Percentiles rank a stretch among this genome's conserved stretches.
Evolutionary conservation across 345 rosid genomes (phyloP).

Genomic region (Carallia pectinifolia): DNA sequence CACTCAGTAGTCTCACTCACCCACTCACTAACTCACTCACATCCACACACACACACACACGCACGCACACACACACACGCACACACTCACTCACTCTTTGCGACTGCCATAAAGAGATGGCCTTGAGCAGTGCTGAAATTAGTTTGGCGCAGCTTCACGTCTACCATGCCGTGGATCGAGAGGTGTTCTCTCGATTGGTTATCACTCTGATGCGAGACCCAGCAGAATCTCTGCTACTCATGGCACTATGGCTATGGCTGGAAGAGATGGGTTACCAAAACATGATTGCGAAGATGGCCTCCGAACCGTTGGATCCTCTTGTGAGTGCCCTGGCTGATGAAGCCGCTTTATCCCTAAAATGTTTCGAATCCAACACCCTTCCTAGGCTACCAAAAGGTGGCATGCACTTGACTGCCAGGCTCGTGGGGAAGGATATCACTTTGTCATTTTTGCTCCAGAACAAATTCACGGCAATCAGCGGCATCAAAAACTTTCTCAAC

Average conservation of each 20-base stretch:
- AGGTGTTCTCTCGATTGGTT: slow-evolving; percentile 38
- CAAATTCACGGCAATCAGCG: slow-evolving; percentile 35
- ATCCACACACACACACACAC: too few relatives aligned
- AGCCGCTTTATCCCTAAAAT: slow-evolving; percentile 23
- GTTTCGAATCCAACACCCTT: slow-evolving; percentile 17
- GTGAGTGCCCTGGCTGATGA: slow-evolving; percentile 36
- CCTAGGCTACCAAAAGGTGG: neutral
- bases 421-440: slow-evolving; percentile 25
- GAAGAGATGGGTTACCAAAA: slow-evolving; percentile 43
- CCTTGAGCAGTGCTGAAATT: slow-evolving; percentile 24
- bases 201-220: slow-evolving; percentile 27
- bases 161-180: slow-evolving; percentile 41
- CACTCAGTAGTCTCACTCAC: too few relatives aligned
- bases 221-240: slow-evolving; percentile 34
- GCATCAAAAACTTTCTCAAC: slow-evolving; percentile 41
- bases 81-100: neutral
- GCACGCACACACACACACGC: too few relatives aligned
- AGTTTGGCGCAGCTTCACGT: slow-evolving; percentile 25
- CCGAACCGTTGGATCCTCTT: slow-evolving; percentile 16
- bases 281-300: slow-evolving; percentile 22
- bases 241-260: slow-evolving; percentile 51
- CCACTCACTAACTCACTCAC: too few relatives aligned
- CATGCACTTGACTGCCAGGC: slow-evolving; percentile 27
- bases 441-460: slow-evolving; percentile 28
- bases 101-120: slow-evolving; percentile 14